Base-by-base conservation (phyloP, 83 land plant genomes). In the Picea abies region DNA sequence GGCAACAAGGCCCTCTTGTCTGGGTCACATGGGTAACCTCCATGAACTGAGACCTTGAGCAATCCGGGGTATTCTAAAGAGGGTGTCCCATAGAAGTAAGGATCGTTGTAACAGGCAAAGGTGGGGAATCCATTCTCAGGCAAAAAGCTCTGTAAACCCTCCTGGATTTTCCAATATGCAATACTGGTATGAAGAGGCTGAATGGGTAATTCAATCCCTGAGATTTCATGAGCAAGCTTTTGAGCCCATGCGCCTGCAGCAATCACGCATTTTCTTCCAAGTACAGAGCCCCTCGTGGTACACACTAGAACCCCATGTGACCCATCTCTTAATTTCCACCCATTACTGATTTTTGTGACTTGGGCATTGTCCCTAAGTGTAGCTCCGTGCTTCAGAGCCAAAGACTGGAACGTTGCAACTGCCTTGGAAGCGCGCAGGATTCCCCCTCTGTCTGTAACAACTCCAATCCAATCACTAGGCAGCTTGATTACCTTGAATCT, bases 191-290 rank as follows among this genome's bases (percentile, higher is more conserved):
- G 95, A 70, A n/a, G n/a, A n/a, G n/a, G n/a, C n/a, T n/a, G n/a
- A n/a, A n/a, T n/a, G n/a, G n/a, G n/a, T n/a, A n/a, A n/a, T n/a
- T n/a, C n/a, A n/a, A n/a, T n/a, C n/a, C n/a, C n/a, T n/a, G n/a
- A n/a, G n/a, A n/a, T n/a, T 6, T 86, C 76, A 66, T 87, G 84
- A 17, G 90, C 93, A 69, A 96, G 68, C 83, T 90, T 88, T 37
- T 66, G 76, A 81, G 81, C 87, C 99, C 99, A 96, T 3, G 99
- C 93, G 5, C 99, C 99, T 4, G 82, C 93, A 1, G 99, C 85
- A 2, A 96, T 78, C 20, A 96, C 88, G 72, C 95, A 92, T 69
- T 88, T 92, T 80, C 66, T 86, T 37, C 87, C 93, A 26, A 90
- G 88, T 44, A 41, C 76, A 65, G 85, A 69, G 1, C 94, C 96